Evolutionary conservation across 208 protist species (phyloP).

Genomic region (Porcisia hertigi): DNA sequence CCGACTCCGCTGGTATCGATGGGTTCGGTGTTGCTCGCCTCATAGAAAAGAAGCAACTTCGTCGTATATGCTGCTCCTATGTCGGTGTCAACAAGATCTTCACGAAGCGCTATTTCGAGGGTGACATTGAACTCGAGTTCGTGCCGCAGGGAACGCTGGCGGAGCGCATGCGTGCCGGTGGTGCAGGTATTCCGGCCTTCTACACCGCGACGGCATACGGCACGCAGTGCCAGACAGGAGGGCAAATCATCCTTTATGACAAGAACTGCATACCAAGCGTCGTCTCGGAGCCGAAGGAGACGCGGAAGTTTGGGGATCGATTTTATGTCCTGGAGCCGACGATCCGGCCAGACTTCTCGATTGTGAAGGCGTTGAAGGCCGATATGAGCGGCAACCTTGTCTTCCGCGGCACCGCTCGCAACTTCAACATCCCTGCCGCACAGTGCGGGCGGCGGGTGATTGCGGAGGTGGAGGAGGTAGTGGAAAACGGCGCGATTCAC

Average conservation of each 20-base stretch:
- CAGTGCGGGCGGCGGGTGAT: constrained; percentile 91
- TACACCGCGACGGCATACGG: constrained; percentile 96
- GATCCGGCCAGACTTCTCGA: constrained; percentile 91
- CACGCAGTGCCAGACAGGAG: constrained; percentile 89
- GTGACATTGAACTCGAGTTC: constrained; percentile 96
- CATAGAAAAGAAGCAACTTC: constrained; percentile 90
- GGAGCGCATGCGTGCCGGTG: constrained; percentile 94
- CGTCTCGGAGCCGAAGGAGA: constrained; percentile 78
- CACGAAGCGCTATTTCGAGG: constrained; percentile 93
- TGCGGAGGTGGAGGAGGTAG: constrained; percentile 96
- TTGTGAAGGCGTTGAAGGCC: constrained; percentile 96
- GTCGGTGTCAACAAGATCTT: constrained; percentile 97
- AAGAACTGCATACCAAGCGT: constrained; percentile 75
- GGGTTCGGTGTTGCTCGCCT: constrained; percentile 95
- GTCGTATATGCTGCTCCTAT: constrained; percentile 94
- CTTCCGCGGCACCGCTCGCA: constrained; percentile 92
- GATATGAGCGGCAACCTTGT: constrained; percentile 86
- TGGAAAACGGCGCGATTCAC: constrained; percentile 91
- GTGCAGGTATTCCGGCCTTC: constrained; percentile 97
- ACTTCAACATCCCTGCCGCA: constrained; percentile 95
- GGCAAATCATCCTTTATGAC: constrained; percentile 94
- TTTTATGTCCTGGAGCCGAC: constrained; percentile 93
- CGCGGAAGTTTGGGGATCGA: constrained; percentile 85
- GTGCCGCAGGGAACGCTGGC: constrained; percentile 96
- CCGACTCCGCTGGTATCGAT: constrained; percentile 95